phyloP scores from a whole-genome alignment of 1,139 yeast genomes.

The Yamadazyma diospyri region DNA sequence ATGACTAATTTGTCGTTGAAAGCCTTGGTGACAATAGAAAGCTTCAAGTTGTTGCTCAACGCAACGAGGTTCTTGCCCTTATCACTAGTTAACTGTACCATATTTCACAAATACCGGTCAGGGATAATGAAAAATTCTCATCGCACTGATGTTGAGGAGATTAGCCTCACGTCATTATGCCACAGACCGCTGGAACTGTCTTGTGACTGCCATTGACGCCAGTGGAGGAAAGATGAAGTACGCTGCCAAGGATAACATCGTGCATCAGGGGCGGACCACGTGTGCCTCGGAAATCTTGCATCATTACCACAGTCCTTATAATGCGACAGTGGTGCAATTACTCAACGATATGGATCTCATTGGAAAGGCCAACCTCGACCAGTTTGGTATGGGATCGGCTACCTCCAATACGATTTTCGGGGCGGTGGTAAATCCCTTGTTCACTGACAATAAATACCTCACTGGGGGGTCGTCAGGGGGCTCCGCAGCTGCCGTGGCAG shows the following conservation, averaged over 20 bases:
- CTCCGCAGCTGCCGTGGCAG: conserved; percentile 86
- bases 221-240: conserved; percentile 6
- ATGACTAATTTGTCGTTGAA: conserved; percentile 29
- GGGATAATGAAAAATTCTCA: conserved; percentile 4
- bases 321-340: conserved; percentile 66
- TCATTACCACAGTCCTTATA: conserved; percentile 69
- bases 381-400: conserved; percentile 94
- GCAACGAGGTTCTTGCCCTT: conserved; percentile 37
- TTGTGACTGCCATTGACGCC: conserved; percentile 3
- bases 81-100: conserved; percentile 39
- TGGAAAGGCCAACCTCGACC: conserved; percentile 94
- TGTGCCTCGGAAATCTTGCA: conserved; percentile 66
- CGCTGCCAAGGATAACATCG: conserved; percentile 69
- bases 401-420: conserved; percentile 61
- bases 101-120: too few relatives aligned
- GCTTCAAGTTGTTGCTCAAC: conserved; percentile 56
- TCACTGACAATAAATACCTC: conserved; percentile 33
- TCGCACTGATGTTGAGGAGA: too few relatives aligned
- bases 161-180: too few relatives aligned
- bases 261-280: conserved; percentile 64
- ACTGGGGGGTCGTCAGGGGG: conserved; percentile 98
- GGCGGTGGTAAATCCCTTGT: conserved; percentile 64
- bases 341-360: conserved; percentile 47
- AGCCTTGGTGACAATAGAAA: conserved; percentile 50
- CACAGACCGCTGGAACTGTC: conserved; percentile 12